A percentile compares a stretch with the other conserved stretches of the same genome.
These are phyloP conservation scores for Carnegiea gigantea DNA, from an alignment of 179 eudicot species.

Conservation along the genomic window DNA sequence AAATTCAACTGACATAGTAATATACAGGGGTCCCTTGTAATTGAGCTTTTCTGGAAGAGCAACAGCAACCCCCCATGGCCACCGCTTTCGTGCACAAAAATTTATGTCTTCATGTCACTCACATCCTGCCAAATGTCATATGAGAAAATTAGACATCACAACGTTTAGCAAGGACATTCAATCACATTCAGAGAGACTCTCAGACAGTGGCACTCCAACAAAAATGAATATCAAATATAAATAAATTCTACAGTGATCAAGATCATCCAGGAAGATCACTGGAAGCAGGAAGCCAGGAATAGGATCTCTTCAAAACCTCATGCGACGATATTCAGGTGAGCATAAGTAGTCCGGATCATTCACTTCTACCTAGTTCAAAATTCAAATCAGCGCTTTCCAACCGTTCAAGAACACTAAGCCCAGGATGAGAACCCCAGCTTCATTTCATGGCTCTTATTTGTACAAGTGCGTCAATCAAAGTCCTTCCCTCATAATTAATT, in stretches of 20 bases:
- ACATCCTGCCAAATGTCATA: conserved; percentile 19
- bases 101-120: conserved; percentile 37
- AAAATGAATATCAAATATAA: not conserved
- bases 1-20: conserved; percentile 66
- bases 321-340: not conserved
- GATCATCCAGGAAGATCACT: not conserved
- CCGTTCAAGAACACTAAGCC: not conserved
- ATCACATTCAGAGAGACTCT: not conserved
- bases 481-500: not conserved
- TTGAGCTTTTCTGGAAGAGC: conserved; percentile 71
- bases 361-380: not conserved
- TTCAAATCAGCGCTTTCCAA: not conserved
- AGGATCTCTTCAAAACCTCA: conserved; percentile 4
- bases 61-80: conserved; percentile 89
- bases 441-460: not conserved
- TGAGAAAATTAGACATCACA: conserved; percentile 7
- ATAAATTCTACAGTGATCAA: not conserved
- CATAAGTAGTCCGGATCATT: not conserved
- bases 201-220: not conserved
- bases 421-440: not conserved
- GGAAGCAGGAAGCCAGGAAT: too few species aligned
- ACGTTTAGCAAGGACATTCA: conserved; percentile 3
- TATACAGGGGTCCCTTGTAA: conserved; percentile 81
- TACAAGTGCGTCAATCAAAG: not conserved
- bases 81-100: conserved; percentile 21